Conservation (phyloP, 805 yeast genomes). For the Nakazawaea anatomiae region DNA sequence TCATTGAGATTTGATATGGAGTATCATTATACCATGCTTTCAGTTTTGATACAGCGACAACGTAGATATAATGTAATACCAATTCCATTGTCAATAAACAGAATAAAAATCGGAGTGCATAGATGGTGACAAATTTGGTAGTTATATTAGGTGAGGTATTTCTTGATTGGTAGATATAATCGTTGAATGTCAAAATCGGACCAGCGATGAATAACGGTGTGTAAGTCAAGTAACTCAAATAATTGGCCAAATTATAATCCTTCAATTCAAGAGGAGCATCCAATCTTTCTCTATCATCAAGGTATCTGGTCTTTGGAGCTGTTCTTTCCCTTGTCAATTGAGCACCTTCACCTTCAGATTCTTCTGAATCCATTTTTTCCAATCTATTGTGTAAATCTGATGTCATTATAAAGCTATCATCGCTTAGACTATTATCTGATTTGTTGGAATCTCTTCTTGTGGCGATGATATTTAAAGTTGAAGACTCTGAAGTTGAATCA, state of each 20-base stretch:
- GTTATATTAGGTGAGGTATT: conserved; percentile 57
- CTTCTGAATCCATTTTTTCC: conserved; percentile 12
- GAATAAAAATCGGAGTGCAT: conserved; percentile 61
- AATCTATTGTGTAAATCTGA: neutral
- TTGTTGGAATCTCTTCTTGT: neutral
- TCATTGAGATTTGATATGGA: conserved; percentile 92
- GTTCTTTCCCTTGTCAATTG: conserved; percentile 4
- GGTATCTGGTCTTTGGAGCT: conserved; percentile 11
- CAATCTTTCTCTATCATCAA: conserved; percentile 61
- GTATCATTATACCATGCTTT: conserved; percentile 87
- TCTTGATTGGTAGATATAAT: conserved; percentile 69
- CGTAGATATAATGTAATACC: conserved; percentile 80
- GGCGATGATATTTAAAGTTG: neutral
- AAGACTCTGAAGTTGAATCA: neutral
- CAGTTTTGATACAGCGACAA: conserved; percentile 85
- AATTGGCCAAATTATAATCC: conserved; percentile 61
- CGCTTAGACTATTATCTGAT: conserved; percentile 4
- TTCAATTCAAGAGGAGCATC: conserved; percentile 52
- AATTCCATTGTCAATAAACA: conserved; percentile 88
- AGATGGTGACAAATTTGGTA: conserved; percentile 44
- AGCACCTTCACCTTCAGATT: conserved; percentile 10
- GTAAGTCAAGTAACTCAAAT: conserved; percentile 71
- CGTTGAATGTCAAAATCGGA: conserved; percentile 90
- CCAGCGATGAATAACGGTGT: conserved; percentile 94
- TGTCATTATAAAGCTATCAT: conserved; percentile 9